Percentiles rank a stretch among this genome's conserved stretches.
phyloP scores from a whole-genome alignment of 2,329 filamentous ascomycete species.

The Lecanicillium sp. region DNA sequence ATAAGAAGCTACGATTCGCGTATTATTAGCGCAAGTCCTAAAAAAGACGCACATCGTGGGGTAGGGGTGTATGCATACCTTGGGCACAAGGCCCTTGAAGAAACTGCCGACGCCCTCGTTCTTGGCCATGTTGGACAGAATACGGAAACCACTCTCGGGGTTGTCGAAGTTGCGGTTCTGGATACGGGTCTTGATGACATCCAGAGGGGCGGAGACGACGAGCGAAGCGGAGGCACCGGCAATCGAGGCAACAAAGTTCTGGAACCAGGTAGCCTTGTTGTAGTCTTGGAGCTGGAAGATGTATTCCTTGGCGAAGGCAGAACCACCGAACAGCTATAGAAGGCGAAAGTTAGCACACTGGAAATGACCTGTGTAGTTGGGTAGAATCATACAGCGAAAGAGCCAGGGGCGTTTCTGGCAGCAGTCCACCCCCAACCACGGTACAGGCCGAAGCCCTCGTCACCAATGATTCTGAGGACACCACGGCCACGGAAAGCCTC shows the following conservation, averaged over 20 bases:
- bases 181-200: constrained; percentile 97
- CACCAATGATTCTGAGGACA: constrained; percentile 78
- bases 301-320: constrained; percentile 96
- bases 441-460: constrained; percentile 94
- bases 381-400: constrained; percentile 72
- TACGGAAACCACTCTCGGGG: constrained; percentile 88
- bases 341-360: too few relatives aligned
- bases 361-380: too few relatives aligned
- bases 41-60: background rate
- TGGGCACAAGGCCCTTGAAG: constrained; percentile 96
- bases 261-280: constrained; percentile 87
- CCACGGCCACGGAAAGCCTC: constrained; percentile 95
- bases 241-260: constrained; percentile 97
- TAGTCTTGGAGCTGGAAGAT: constrained; percentile 86
- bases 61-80: constrained; percentile 44
- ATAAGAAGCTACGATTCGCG: constrained; percentile 64
- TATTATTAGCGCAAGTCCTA: constrained; percentile 18
- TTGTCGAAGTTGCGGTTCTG: constrained; percentile 99
- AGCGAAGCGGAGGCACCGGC: constrained; percentile 93
- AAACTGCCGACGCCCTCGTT: constrained; percentile 81
- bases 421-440: constrained; percentile 97
- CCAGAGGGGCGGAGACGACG: constrained; percentile 88
- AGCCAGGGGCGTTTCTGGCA: constrained; percentile 91
- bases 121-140: constrained; percentile 86
- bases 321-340: constrained; percentile 84